Evolutionary conservation across 805 yeast species (phyloP), one percentile per base, ranked within the genome.

Genomic region (Sugiyamaella lignohabitans): DNA sequence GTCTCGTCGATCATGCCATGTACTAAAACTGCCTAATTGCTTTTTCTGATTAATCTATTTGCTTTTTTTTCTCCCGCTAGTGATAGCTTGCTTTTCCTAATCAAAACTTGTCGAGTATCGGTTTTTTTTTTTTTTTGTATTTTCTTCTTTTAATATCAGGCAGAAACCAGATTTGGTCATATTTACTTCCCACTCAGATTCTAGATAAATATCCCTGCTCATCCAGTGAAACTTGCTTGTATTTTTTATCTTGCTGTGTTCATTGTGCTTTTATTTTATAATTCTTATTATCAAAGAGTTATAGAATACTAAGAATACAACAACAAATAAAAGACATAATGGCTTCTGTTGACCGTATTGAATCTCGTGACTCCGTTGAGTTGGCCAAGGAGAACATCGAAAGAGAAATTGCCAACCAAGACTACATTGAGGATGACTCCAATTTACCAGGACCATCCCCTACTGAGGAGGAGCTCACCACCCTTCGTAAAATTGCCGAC

Each of bases 401-500:
- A 23, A 23, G 20, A 8, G 38, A n/a, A 35, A n/a, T 14, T 38
- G 27, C 29, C 14, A 5, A 5, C 14, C 29, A 38, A 8, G 27
- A 14, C 14, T 17, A 38, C 10, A n/a, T 22, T 46, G 34, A 37
- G 18, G 47, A 24, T 32, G 36, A 34, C 38, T 17, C 36, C 20
- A 20, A 35, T 16, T 43, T 45, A 6, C 50, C 46, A 10, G 61
- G 61, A 20, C 60, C 60, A 30, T 53, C 47, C 17, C 71, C 84
- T 49, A 79, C 84, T 22, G 75, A 66, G 1, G 76, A 38, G 49
- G 84, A 79, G 55, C 56, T 75, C 56, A 66, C 60, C 39, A 74
- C 75, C 11, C 70, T 79, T 47, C 70, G 76, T 52, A 78, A 74
- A 53, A 76, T 79, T 18, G 58, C 78, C 3, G 82, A 74, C 53